Conservation (phyloP, 331 rosid genomes). For the Ulmus americana region DNA sequence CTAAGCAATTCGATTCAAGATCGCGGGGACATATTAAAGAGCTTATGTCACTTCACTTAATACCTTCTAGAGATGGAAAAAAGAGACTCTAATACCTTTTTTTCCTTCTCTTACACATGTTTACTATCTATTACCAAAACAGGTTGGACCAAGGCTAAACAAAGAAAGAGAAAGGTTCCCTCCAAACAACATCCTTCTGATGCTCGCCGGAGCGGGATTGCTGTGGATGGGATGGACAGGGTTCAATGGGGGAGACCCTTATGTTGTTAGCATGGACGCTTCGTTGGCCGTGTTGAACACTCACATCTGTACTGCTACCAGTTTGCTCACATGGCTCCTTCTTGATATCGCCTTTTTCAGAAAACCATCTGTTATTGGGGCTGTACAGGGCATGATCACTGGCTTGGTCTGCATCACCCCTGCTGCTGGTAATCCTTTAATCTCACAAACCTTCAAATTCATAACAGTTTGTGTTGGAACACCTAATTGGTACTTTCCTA, state of each 20-base stretch:
- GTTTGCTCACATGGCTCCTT: constrained; percentile 29
- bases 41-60: background rate
- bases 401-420: constrained; percentile 36
- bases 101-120: background rate
- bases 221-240: constrained; percentile 39
- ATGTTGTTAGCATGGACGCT: constrained; percentile 27
- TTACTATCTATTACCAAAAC: background rate
- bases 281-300: constrained; percentile 33
- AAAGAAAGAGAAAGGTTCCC: constrained; percentile 32
- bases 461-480: background rate
- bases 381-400: constrained; percentile 37
- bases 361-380: constrained; percentile 31
- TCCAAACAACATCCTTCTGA: constrained; percentile 37
- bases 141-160: constrained; percentile 30
- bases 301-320: constrained; percentile 32
- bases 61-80: too few species aligned
- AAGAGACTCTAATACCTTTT: too few species aligned
- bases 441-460: background rate
- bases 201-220: constrained; percentile 32
- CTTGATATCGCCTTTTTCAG: constrained; percentile 28
- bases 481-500: background rate
- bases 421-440: constrained; percentile 26
- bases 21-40: background rate
- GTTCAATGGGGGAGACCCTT: constrained; percentile 35
- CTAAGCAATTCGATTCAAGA: background rate